A percentile compares a stretch with the other conserved stretches of the same genome.
Conservation (phyloP, 495 filamentous ascomycete species). For the Annulohypoxylon moriforme region DNA sequence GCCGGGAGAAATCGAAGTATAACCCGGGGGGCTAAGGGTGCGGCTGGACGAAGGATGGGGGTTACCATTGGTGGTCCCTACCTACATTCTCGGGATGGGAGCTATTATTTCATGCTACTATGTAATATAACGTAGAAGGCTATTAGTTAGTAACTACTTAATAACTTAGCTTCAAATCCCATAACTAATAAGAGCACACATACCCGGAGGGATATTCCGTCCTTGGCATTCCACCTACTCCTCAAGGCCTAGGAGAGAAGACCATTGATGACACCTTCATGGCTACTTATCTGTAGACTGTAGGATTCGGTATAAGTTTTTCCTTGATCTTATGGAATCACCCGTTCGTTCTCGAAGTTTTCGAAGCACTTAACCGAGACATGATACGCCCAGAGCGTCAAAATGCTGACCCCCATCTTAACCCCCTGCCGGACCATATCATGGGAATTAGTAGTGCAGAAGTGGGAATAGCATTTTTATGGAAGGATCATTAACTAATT, state of each 20-base stretch:
- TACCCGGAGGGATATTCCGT: slow-evolving; percentile 11
- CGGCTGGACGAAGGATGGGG: slow-evolving; percentile 10
- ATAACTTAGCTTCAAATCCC: not conserved
- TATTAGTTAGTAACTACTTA: not conserved
- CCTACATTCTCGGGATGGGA: not conserved
- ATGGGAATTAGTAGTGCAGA: slow-evolving; percentile 3
- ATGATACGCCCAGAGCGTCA: slow-evolving; percentile 15
- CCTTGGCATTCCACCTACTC: slow-evolving; percentile 16
- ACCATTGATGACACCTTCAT: slow-evolving; percentile 1
- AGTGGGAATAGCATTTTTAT: not conserved
- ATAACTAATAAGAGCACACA: slow-evolving; percentile 12
- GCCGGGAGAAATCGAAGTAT: slow-evolving; percentile 27
- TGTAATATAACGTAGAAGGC: not conserved
- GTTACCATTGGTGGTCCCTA: not conserved
- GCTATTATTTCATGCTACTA: slow-evolving; percentile 5
- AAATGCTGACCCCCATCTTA: slow-evolving; percentile 1
- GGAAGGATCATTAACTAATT: not conserved
- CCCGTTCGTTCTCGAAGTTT: slow-evolving; percentile 14
- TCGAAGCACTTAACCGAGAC: not conserved
- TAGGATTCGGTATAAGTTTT: not conserved
- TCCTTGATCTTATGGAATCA: not conserved
- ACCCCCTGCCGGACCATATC: slow-evolving; percentile 1
- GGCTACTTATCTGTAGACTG: not conserved
- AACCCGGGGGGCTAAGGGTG: slow-evolving; percentile 13
- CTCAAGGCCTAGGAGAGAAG: not conserved